Evolutionary conservation across 179 eudicot species (phyloP), one percentile per base, ranked within the genome.

Genomic region (Patellifolia procumbens): DNA sequence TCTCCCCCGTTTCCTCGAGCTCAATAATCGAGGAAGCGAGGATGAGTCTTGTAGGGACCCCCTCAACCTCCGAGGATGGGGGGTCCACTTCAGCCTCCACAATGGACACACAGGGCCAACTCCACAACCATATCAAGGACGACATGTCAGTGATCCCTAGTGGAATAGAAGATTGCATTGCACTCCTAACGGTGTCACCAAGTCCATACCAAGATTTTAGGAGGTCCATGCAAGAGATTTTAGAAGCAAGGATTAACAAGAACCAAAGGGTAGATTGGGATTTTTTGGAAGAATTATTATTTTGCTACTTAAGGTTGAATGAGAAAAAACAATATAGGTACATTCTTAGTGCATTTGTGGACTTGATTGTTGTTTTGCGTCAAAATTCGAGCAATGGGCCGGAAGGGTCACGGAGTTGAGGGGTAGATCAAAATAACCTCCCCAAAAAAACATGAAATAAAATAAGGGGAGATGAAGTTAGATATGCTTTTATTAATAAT

Each of bases 281-380:
- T 12, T 93, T 91, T 74, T 78, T 93, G 89, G 91, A 91, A 73
- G 97, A 91, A 74, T 77, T 93, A 10, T 56, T 93, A 80, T 89
- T 90, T 78, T 85, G 92, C 76, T 93, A 87, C 79, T 56, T 93
- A 77, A 84, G 89, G 67, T 71, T 93, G 89, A 91, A 93, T 72
- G 89, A 91, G 66, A 87, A 88, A 78, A 90, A 84, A 78, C 87
- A 88, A 3, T 83, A 87, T 71, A 84, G 82, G 82, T 91, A 79
- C 70, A 90, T 93, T 64, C 82, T 93, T 10, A 83, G 92, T 65
- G 97, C 98, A 13, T 93, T 88, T 52, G 94, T 89, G 19, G 98
- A 90, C 60, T 69, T 90, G 51, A 69, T 91, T 22, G 87, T 81
- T 16, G 79, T 66, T 74, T 70, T 93, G 76, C 83, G 98, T 9